Evolutionary conservation across 805 yeast genomes (phyloP), one percentile per base, ranked within the genome.

Genomic region (Ogataea angusta): DNA sequence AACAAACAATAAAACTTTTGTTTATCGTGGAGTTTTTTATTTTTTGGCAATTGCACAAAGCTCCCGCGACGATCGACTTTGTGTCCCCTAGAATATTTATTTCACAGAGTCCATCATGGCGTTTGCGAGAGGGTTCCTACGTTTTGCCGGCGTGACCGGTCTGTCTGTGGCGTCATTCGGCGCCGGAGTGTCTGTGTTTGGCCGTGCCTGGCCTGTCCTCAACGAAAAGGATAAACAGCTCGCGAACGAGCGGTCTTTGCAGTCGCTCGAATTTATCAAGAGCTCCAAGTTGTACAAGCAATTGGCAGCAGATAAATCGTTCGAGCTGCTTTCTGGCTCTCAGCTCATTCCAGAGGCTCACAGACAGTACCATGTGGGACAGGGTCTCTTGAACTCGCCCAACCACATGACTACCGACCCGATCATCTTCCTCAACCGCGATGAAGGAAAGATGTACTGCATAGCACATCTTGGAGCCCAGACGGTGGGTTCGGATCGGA

Each of bases 381-480:
- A 80, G 36, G 95, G 95, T 0, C 60, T 85, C 7, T 64, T 88
- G 36, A 77, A 76, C 49, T 90, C 95, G 0, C 76, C 78, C 2
- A 72, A 78, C 13, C 74, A 79, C 45, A 65, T 85, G 47, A 86
- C 83, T 41, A 75, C 85, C 18, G 95, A 87, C 53, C 96, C 96
- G 0, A 61, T 86, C 14, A 70, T 82, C 10, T 82, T 85, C 54
- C 53, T 69, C 30, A 70, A 84, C 51, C 60, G 62, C 14, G 54
- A 67, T 21, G 66, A 68, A 2, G 77, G 78, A 1, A 79, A 80
- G 46, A 49, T 85, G 40, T 70, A 74, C 6, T 78, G 82, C 1
- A 80, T 86, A 53, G 79, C 79, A 51, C 89, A 85, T 53, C 58
- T 90, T 27, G 96, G 96, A 2, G 57, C 66, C 5, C 69, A 73